A percentile compares a stretch with the other conserved stretches of the same genome.
phyloP scores from a whole-genome alignment of 2,329 filamentous ascomycete species.

The Phaeosphaeria sp. region DNA sequence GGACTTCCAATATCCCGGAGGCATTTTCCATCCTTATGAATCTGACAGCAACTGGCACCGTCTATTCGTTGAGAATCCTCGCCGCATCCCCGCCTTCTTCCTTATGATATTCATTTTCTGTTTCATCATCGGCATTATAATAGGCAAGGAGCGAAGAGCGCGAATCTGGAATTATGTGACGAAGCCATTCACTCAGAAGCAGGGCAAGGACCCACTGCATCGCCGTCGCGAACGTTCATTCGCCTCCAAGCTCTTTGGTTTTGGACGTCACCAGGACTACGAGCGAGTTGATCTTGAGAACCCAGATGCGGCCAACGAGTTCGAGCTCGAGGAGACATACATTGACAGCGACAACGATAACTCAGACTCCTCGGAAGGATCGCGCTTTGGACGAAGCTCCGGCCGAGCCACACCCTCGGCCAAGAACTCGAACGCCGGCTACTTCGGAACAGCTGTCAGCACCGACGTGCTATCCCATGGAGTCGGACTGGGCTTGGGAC shows the following conservation, averaged over 20 bases:
- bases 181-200: constrained; percentile 53
- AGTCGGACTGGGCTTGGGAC: constrained; percentile 38
- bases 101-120: constrained; percentile 78
- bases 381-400: constrained; percentile 65
- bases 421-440: constrained; percentile 41
- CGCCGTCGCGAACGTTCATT: constrained; percentile 51
- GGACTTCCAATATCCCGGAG: constrained; percentile 85
- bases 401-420: constrained; percentile 73
- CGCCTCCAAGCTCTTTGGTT: constrained; percentile 68
- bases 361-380: constrained; percentile 67
- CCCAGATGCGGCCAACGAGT: constrained; percentile 71
- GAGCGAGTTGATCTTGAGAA: constrained; percentile 79
- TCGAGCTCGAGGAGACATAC: constrained; percentile 67
- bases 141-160: constrained; percentile 77
- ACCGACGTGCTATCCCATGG: constrained; percentile 38
- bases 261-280: constrained; percentile 61
- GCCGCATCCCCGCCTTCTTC: constrained; percentile 75
- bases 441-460: constrained; percentile 27
- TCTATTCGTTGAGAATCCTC: constrained; percentile 69
- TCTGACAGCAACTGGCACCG: constrained; percentile 62
- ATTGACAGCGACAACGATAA: constrained; percentile 64
- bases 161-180: constrained; percentile 63
- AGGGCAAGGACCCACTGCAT: constrained; percentile 42
- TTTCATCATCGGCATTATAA: constrained; percentile 74
- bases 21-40: constrained; percentile 54